Evolutionary conservation across 1,284 basidiomycete species (phyloP), one percentile per base, ranked within the genome.

Genomic region (Cryptococcus depauperatus): DNA sequence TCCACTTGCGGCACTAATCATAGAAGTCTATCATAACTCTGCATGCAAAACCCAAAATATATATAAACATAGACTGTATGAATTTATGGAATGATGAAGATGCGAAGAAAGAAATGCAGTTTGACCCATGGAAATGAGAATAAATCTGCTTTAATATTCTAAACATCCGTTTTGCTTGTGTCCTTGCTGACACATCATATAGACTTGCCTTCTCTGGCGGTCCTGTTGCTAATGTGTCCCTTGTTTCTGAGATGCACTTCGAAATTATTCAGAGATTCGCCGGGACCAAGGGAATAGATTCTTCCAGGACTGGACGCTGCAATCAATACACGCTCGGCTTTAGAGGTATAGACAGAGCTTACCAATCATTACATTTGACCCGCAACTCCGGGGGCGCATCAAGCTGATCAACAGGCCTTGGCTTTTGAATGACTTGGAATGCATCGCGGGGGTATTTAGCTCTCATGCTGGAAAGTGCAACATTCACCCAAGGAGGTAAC

Each of bases 261-360:
- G 61, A 92, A 98, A 69, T 96, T 96, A 47, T 77, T 77, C 42
- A 97, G 73, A 11, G 84, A 84, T 69, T 93, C 83, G n/a, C 79
- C 85, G 3, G 88, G 88, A 23, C 93, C 93, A 25, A 89, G 83
- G 55, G 85, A 91, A 75, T 97, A 98, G 46, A 97, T 72, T 83
- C 91, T 61, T 23, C 65, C 68, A 16, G 64, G 64, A 48, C 61
- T 65, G 43, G 18, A 38, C 14, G 11, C 3, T 1, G 16, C 27
- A 26, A 29, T 43, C 35, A 47, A n/a, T n/a, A n/a, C n/a, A 18
- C 16, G 26, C n/a, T 33, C 29, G 8, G 25, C 27, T 27, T 27
- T 5, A 21, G 18, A 41, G 3, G 27, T 13, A 41, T 38, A 38
- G 6, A 33, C 19, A 18, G 13, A 7, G 54, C 55, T 61, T 47